Evolutionary conservation across 768 basidiomycete species (phyloP), one percentile per base, ranked within the genome.

Genomic region (Russula virescens): DNA sequence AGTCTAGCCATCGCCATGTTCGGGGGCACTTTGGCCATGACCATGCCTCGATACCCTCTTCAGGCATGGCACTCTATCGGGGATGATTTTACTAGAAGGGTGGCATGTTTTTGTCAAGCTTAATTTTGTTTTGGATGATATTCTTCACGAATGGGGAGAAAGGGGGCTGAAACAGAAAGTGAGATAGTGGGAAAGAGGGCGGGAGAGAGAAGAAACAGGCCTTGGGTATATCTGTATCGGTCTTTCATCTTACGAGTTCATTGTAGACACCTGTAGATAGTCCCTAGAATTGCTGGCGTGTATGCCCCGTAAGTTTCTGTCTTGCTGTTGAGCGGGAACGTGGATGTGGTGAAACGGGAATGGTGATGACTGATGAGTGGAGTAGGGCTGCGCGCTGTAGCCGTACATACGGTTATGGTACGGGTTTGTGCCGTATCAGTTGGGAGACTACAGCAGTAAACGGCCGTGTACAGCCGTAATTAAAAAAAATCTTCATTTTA

Each of bases 101-200:
- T 98, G 2, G 96, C 94, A 38, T 98, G 84, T 75, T 98, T 98
- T 75, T 98, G 96, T 43, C 96, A 83, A 1, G 96, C 96, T 76
- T 97, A 95, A 73, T 98, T 98, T 53, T 97, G 87, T 75, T 98
- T 99, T 10, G 96, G 95, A 75, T 98, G 97, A 72, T 98, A 98
- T 66, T 98, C 96, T 60, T 90, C 85, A 60, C 92, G 84, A 3
- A 94, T 85, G 26, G 94, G 93, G 23, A 99, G 83, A 76, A 94
- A 98, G 45, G 94, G 88, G 35, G 88, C 92, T 92, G 42, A 67
- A 19, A 45, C 23, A n/a, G 56, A 28, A 31, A 28, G 35, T 57
- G 26, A 48, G 35, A 26, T 26, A n/a, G n/a, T n/a, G n/a, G n/a
- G n/a, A n/a, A n/a, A n/a, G n/a, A n/a, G n/a, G n/a, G n/a, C n/a